Conservation (phyloP, 1,284 basidiomycete genomes). For the Rhodotorula sp. region DNA sequence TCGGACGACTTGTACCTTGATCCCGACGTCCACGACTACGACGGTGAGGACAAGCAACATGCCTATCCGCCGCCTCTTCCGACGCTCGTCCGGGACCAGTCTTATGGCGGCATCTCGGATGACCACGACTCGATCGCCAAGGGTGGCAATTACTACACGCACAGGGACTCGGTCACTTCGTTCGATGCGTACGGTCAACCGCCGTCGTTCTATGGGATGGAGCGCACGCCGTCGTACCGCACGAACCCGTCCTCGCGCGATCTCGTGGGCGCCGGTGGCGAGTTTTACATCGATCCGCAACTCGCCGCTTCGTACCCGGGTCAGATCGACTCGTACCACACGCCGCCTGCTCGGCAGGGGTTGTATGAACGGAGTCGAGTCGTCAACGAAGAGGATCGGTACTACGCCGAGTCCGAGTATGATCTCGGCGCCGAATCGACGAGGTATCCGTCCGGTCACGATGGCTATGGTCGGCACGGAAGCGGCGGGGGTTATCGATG, state of each 20-base stretch:
- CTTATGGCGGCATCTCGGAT: constrained; percentile 4
- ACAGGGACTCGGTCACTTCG: constrained; percentile 21
- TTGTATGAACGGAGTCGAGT: neutral
- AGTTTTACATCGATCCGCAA: too few species aligned
- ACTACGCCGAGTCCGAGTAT: neutral
- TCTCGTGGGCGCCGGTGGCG: neutral
- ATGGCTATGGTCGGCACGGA: neutral
- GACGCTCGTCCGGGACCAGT: neutral
- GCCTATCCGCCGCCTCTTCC: constrained; percentile 2
- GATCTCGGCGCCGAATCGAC: neutral
- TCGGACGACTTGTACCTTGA: constrained; percentile 64
- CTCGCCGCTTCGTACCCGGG: neutral
- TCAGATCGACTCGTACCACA: neutral
- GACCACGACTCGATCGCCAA: constrained; percentile 18
- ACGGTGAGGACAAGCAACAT: neutral
- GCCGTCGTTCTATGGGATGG: constrained; percentile 13
- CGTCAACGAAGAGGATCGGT: neutral
- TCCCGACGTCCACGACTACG: neutral
- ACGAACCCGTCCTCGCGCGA: constrained; percentile 20
- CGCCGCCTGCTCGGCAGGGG: neutral
- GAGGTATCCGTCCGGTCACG: neutral
- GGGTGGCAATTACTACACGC: constrained; percentile 19
- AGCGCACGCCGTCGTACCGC: constrained; percentile 19
- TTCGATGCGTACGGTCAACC: constrained; percentile 17
- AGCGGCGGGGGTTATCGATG: neutral